A percentile compares a stretch with the other conserved stretches of the same genome.
Conservation (phyloP, 2,329 filamentous ascomycete genomes). For the Phaeosphaeria sp. region DNA sequence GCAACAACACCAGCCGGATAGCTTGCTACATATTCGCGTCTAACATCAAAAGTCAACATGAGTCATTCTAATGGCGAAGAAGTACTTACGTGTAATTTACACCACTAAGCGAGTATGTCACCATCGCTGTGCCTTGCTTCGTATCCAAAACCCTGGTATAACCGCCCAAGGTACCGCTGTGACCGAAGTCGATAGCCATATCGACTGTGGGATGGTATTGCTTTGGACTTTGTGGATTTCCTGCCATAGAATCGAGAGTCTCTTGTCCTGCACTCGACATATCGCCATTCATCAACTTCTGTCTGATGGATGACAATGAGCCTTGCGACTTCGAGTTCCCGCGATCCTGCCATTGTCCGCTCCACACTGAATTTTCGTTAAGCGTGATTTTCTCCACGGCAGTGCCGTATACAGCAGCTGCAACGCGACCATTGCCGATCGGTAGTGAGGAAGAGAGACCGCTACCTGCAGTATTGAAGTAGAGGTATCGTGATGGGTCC, state of each 20-base stretch:
- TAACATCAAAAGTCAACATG: not conserved
- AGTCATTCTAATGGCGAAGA: not conserved
- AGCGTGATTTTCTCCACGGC: conserved; percentile 11
- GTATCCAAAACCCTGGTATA: conserved; percentile 17
- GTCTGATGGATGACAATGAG: conserved; percentile 6
- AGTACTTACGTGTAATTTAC: conserved; percentile 15
- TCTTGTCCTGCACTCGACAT: conserved; percentile 10
- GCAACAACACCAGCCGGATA: conserved; percentile 12
- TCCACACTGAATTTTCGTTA: conserved; percentile 23
- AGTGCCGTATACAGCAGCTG: conserved; percentile 12
- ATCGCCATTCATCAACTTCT: conserved; percentile 12
- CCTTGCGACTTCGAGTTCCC: conserved; percentile 7
- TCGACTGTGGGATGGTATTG: conserved; percentile 2
- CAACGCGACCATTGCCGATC: conserved; percentile 20
- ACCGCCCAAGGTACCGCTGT: not conserved
- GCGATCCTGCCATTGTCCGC: conserved; percentile 15
- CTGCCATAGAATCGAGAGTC: conserved; percentile 1
- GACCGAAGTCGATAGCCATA: conserved; percentile 11
- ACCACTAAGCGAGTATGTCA: conserved; percentile 9
- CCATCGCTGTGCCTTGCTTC: conserved; percentile 6
- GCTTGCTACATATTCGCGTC: conserved; percentile 16
- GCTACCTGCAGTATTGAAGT: conserved; percentile 3
- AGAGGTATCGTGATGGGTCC: conserved; percentile 4
- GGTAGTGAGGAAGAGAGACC: conserved; percentile 2
- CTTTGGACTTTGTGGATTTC: conserved; percentile 8